Evolutionary conservation across 139 green algal species (phyloP).

Genomic region (Chlorella sp.): DNA sequence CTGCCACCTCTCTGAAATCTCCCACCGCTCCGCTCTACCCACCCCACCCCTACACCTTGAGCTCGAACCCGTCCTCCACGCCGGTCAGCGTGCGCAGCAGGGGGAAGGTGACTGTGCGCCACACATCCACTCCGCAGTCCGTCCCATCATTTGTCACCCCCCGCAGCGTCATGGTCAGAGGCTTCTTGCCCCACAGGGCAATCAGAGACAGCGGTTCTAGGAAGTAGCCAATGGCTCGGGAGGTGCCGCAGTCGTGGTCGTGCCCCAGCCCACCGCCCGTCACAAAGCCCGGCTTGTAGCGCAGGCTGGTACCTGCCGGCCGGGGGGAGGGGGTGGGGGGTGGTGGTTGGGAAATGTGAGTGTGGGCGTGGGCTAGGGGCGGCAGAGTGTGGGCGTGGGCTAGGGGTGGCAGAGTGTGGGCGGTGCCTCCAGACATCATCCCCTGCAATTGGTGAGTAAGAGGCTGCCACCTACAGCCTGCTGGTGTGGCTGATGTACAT

Average conservation of each 20-base stretch:
- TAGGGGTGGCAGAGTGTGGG: neutral
- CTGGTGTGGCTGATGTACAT: too few relatives aligned
- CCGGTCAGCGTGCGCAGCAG: constrained; percentile 78
- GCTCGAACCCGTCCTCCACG: constrained; percentile 68
- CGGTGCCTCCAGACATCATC: too few relatives aligned
- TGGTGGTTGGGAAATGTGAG: neutral
- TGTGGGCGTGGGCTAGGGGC: neutral
- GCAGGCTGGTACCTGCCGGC: constrained; percentile 82
- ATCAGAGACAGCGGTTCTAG: constrained; percentile 91
- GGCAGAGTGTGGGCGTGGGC: too few relatives aligned
- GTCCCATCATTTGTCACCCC: constrained; percentile 93
- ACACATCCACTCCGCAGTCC: constrained; percentile 89
- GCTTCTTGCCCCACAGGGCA: constrained; percentile 92
- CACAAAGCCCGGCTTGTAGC: constrained; percentile 91
- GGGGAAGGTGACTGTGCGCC: constrained; percentile 92
- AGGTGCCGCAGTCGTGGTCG: constrained; percentile 89
- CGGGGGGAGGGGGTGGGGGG: neutral
- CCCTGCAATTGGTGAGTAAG: too few relatives aligned
- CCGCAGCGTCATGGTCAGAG: constrained; percentile 80
- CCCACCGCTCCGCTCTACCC: too few relatives aligned
- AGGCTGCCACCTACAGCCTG: too few relatives aligned
- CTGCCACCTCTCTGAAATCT: too few relatives aligned
- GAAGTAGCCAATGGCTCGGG: constrained; percentile 91
- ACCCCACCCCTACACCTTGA: constrained; percentile 65
- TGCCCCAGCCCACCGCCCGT: constrained; percentile 75